Evolutionary conservation across 179 eudicot species (phyloP).

Genomic region (Camellia oleifera): DNA sequence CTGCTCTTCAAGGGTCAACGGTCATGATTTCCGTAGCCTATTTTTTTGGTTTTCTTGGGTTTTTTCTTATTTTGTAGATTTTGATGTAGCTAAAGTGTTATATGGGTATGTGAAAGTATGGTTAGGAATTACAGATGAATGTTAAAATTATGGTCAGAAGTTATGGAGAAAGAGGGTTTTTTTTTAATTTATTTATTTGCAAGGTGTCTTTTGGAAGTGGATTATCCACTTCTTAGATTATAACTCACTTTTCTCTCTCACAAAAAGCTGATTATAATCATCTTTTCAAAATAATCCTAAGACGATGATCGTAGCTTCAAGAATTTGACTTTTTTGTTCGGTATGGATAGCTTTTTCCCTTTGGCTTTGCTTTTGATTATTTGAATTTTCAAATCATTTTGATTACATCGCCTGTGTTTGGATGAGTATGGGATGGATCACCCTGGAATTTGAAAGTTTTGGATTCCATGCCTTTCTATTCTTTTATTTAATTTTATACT

Average conservation of each 20-base stretch:
- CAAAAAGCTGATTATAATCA: too few relatives aligned
- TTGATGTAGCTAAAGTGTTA: not conserved
- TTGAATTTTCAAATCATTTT: not conserved
- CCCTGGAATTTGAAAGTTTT: not conserved
- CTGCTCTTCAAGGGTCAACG: slow-evolving; percentile 19
- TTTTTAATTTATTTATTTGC: too few relatives aligned
- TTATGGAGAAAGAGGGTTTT: not conserved
- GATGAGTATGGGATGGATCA: not conserved
- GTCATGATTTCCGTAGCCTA: slow-evolving; percentile 7
- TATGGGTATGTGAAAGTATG: not conserved
- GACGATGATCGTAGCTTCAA: not conserved
- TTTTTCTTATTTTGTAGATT: not conserved
- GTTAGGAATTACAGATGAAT: not conserved
- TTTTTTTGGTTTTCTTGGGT: slow-evolving; percentile 8
- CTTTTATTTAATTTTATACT: not conserved
- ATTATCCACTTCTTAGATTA: too few relatives aligned
- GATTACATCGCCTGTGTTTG: not conserved
- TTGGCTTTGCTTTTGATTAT: not conserved
- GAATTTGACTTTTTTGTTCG: not conserved
- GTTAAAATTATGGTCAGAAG: not conserved
- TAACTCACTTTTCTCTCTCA: too few relatives aligned
- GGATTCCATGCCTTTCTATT: not conserved
- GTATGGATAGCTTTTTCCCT: not conserved
- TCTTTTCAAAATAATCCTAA: too few relatives aligned
- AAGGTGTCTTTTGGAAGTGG: too few relatives aligned